Percentiles rank a stretch among this genome's conserved stretches.
phyloP scores from a whole-genome alignment of 176 grass and related monocot species.

The Stipa capillata region DNA sequence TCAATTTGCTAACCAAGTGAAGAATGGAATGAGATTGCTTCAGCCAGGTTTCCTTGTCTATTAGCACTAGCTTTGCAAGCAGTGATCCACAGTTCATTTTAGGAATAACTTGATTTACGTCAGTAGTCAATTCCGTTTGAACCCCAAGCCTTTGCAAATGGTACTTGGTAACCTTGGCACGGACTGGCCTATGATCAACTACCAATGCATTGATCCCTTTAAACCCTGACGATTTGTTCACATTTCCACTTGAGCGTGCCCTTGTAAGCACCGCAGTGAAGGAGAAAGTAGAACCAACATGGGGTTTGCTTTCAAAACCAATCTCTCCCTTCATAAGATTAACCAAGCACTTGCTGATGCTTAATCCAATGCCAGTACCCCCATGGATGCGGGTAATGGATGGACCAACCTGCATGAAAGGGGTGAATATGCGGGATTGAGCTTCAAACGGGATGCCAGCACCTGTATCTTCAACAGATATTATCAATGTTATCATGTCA shows the following conservation, averaged over 20 bases:
- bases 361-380: conserved; percentile 91
- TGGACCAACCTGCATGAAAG: conserved; percentile 94
- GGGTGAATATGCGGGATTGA: conserved; percentile 81
- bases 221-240: conserved; percentile 49
- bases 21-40: conserved; percentile 46
- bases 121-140: conserved; percentile 47
- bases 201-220: conserved; percentile 79
- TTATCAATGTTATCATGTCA: conserved; percentile 68
- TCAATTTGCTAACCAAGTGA: conserved; percentile 50
- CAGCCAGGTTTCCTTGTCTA: conserved; percentile 82
- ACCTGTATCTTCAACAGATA: conserved; percentile 98
- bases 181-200: conserved; percentile 64
- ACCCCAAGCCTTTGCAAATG: conserved; percentile 88
- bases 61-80: conserved; percentile 60
- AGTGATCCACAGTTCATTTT: conserved; percentile 40
- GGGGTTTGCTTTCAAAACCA: conserved; percentile 57
- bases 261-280: conserved; percentile 67
- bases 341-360: conserved; percentile 97
- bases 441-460: conserved; percentile 82
- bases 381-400: conserved; percentile 95
- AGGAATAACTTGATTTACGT: conserved; percentile 50
- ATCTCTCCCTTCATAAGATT: conserved; percentile 98
- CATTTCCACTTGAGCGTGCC: conserved; percentile 24
- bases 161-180: conserved; percentile 76
- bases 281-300: conserved; percentile 90